Percentiles rank a stretch among this genome's conserved stretches.
Conservation (phyloP, 345 rosid species). For the Aquilaria malaccensis region DNA sequence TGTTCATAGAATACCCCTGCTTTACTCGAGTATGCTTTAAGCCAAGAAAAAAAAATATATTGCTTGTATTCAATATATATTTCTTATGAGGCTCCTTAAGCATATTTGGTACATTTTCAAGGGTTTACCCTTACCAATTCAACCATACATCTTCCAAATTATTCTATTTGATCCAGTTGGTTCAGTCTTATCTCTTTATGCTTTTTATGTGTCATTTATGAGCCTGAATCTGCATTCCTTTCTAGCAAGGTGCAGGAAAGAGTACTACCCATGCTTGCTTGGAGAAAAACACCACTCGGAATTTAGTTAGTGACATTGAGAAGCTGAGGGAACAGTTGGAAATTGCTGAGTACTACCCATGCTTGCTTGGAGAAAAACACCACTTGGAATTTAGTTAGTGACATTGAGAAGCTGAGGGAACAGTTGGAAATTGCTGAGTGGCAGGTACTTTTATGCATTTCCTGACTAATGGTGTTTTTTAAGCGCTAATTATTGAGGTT, state of each 20-base stretch:
- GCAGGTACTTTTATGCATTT: conserved; percentile 45
- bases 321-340: conserved; percentile 70
- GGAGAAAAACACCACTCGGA: no score
- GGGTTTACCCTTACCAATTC: no score
- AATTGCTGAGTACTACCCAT: conserved; percentile 85
- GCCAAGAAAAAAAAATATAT: no score
- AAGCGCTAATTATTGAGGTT: conserved; percentile 37
- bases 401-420: conserved; percentile 53
- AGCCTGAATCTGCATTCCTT: not conserved
- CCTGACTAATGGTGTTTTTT: not conserved
- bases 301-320: conserved; percentile 6
- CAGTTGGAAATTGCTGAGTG: conserved; percentile 78
- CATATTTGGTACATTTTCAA: no score
- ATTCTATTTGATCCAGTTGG: conserved; percentile 84
- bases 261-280: conserved; percentile 68
- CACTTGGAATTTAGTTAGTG: no score
- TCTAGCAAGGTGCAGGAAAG: conserved; percentile 88
- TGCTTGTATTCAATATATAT: no score
- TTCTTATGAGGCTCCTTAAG: no score
- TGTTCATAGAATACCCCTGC: no score
- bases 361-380: conserved; percentile 9
- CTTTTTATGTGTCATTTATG: conserved; percentile 1
- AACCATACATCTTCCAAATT: conserved; percentile 16
- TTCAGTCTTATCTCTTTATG: not conserved
- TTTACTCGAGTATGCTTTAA: no score